Conservation (phyloP, 805 yeast genomes). For the Ogataea pini region DNA sequence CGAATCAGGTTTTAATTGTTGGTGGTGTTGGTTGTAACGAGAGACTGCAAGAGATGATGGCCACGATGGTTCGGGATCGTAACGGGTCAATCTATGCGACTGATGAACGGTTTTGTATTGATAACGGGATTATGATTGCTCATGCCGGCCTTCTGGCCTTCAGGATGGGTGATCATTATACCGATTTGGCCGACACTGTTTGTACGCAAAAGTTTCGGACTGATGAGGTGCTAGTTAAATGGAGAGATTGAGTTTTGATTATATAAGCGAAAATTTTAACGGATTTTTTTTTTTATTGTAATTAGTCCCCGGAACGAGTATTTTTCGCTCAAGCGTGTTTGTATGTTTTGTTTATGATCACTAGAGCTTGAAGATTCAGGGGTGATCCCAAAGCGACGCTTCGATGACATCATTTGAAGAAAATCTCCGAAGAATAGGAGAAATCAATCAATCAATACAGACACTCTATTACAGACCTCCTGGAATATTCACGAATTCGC, state of each 20-base stretch:
- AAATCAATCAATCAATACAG: conserved; percentile 25
- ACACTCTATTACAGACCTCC: conserved; percentile 22
- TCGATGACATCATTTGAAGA: conserved; percentile 22
- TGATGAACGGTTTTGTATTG: conserved; percentile 95
- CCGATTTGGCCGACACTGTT: conserved; percentile 63
- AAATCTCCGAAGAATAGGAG: conserved; percentile 17
- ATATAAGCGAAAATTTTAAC: background rate
- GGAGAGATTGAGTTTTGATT: conserved; percentile 62
- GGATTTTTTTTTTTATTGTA: conserved; percentile 1
- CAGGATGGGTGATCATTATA: conserved; percentile 70
- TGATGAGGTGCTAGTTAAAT: conserved; percentile 85
- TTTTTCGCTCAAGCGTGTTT: background rate
- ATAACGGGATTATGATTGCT: conserved; percentile 98
- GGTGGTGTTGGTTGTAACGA: conserved; percentile 99
- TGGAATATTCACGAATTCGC: conserved; percentile 27
- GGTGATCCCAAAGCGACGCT: too few species aligned
- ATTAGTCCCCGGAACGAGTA: too few species aligned
- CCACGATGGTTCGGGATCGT: conserved; percentile 85
- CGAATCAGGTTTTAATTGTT: conserved; percentile 87
- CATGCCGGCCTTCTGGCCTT: conserved; percentile 91
- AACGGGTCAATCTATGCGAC: conserved; percentile 91
- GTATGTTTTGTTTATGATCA: background rate
- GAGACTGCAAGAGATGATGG: conserved; percentile 95
- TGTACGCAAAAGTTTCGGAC: conserved; percentile 95
- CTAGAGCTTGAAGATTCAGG: background rate